Evolutionary conservation across 2,329 filamentous ascomycete species (phyloP).

Genomic region (Aspergillus jensenii): DNA sequence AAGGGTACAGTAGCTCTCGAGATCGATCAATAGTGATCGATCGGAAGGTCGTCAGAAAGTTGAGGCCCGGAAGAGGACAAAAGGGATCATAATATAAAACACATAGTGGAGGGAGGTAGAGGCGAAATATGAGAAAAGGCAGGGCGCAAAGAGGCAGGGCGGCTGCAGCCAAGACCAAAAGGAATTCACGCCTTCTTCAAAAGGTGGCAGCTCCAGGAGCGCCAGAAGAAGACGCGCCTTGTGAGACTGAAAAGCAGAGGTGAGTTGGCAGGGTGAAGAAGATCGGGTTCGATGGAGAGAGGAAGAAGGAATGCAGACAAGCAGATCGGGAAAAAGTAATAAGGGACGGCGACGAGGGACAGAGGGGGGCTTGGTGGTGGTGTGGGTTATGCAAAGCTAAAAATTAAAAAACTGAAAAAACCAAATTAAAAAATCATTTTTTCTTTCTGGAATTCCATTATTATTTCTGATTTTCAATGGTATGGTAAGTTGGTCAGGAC

Average conservation of each 20-base stretch:
- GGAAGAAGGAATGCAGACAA: conserved; percentile 21
- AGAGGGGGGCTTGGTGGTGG: conserved; percentile 5
- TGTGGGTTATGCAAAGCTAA: conserved; percentile 12
- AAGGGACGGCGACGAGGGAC: conserved; percentile 11
- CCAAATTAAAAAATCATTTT: conserved; percentile 2
- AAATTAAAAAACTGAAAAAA: conserved; percentile 4
- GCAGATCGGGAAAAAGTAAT: conserved; percentile 20
- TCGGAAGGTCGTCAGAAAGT: conserved; percentile 24
- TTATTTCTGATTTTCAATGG: conserved; percentile 9
- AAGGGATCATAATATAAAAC: conserved; percentile 44
- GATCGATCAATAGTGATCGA: conserved; percentile 33
- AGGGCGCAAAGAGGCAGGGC: conserved; percentile 11
- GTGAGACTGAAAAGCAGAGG: conserved; percentile 20
- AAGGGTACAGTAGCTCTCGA: conserved; percentile 23
- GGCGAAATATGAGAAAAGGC: conserved; percentile 3
- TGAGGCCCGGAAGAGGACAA: conserved; percentile 38
- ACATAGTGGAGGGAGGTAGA: conserved; percentile 29
- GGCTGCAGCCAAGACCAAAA: conserved; percentile 24
- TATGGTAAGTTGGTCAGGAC: conserved; percentile 15
- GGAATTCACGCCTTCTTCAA: conserved; percentile 26
- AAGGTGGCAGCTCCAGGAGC: conserved; percentile 29
- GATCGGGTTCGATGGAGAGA: conserved; percentile 16
- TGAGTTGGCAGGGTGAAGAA: conserved; percentile 26
- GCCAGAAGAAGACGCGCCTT: conserved; percentile 30
- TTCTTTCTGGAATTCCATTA: conserved; percentile 3